A percentile compares a stretch with the other conserved stretches of the same genome.
Evolutionary conservation across 129 eudicot species (phyloP).

Genomic region (Ambrosia trifida): DNA sequence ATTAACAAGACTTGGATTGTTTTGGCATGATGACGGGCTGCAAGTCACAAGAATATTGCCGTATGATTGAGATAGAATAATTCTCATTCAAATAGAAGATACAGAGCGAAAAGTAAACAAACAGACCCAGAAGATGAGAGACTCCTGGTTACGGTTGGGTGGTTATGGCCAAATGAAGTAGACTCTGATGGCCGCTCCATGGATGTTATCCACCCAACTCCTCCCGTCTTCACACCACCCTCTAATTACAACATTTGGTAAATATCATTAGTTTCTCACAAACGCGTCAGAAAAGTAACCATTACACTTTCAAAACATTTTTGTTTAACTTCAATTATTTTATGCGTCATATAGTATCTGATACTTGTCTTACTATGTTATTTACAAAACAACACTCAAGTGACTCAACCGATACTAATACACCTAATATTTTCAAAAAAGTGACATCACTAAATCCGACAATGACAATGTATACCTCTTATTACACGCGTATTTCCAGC

Average conservation of each 20-base stretch:
- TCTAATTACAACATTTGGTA: conserved; percentile 17
- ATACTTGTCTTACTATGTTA: not conserved
- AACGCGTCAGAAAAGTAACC: not conserved
- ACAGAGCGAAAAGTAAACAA: conserved; percentile 24
- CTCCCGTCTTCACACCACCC: conserved; percentile 49
- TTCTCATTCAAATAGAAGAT: not conserved
- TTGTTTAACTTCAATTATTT: not conserved
- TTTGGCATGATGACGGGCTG: conserved; percentile 63
- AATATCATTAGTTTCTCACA: not conserved
- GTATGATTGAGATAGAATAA: not conserved
- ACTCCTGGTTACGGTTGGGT: conserved; percentile 39
- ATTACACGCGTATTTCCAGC: conserved; percentile 45
- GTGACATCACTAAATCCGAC: too few relatives aligned
- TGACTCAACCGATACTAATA: not conserved
- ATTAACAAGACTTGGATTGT: conserved; percentile 70
- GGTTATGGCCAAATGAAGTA: conserved; percentile 55
- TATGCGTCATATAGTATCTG: too few relatives aligned
- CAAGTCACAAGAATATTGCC: not conserved
- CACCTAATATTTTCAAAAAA: too few relatives aligned
- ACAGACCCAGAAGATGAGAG: conserved; percentile 72
- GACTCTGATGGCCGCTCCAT: conserved; percentile 70
- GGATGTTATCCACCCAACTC: conserved; percentile 53
- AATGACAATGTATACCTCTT: conserved; percentile 65
- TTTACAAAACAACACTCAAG: not conserved
- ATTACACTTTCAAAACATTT: not conserved